phyloP scores from a whole-genome alignment of 352 stramenopile species.

The Pythium brachiatum region DNA sequence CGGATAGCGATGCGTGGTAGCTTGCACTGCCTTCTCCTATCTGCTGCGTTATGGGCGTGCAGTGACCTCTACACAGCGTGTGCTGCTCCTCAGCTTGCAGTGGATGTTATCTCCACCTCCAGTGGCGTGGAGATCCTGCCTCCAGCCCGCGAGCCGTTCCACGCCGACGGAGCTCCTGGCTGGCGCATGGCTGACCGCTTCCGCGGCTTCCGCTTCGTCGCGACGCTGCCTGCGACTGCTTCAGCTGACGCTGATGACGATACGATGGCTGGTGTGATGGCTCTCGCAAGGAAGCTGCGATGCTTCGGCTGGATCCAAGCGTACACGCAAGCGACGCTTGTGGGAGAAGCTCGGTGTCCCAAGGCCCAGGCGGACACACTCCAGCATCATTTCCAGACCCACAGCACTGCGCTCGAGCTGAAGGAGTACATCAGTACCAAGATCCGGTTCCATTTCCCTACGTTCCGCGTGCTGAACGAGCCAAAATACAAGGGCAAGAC shows the following conservation, averaged over 20 bases:
- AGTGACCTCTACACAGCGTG: too few species aligned
- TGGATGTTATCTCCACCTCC: constrained; percentile 14
- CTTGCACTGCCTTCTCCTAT: background rate
- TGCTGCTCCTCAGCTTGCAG: background rate
- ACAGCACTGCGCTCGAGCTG: background rate
- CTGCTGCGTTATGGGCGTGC: background rate
- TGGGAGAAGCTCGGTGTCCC: constrained; percentile 22
- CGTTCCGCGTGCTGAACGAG: constrained; percentile 29
- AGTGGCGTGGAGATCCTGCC: background rate
- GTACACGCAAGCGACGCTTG: background rate
- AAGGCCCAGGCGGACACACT: background rate
- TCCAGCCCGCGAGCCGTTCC: background rate
- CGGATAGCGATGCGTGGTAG: background rate
- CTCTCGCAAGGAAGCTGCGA: background rate
- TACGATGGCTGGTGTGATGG: background rate
- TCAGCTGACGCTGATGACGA: background rate
- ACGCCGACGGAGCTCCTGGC: constrained; percentile 8
- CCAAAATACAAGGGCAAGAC: constrained; percentile 19
- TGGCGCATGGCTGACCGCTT: constrained; percentile 26
- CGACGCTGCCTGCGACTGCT: background rate
- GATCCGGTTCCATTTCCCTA: constrained; percentile 32
- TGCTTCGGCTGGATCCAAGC: constrained; percentile 28
- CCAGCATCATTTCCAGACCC: background rate
- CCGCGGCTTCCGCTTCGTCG: constrained; percentile 21
- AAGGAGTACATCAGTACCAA: constrained; percentile 21